Conservation (phyloP, 495 filamentous ascomycete species). For the Monascus purpureus region DNA sequence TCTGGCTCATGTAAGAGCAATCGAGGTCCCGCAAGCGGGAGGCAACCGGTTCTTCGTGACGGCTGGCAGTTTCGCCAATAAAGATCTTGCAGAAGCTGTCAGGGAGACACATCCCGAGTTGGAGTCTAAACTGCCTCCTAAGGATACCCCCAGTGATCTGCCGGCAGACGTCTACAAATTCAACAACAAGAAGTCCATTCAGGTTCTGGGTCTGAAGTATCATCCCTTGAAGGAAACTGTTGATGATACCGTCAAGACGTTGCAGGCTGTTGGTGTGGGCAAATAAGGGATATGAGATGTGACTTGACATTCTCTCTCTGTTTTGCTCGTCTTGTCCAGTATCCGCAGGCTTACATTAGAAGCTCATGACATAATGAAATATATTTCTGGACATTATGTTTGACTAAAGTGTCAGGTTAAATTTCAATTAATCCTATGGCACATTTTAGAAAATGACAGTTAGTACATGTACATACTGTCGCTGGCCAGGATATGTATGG, state of each 20-base stretch:
- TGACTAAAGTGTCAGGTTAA: too few relatives aligned
- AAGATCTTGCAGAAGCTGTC: constrained; percentile 49
- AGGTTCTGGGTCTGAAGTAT: constrained; percentile 47
- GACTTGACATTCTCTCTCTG: background rate
- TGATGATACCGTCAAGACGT: constrained; percentile 39
- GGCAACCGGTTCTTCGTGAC: constrained; percentile 59
- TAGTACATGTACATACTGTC: too few relatives aligned
- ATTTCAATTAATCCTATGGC: too few relatives aligned
- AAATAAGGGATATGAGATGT: constrained; percentile 4
- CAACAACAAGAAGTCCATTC: constrained; percentile 39
- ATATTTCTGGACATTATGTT: too few relatives aligned
- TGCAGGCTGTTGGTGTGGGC: constrained; percentile 31
- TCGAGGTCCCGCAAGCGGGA: constrained; percentile 50
- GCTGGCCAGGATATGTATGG: too few relatives aligned
- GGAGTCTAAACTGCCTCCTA: constrained; percentile 42
- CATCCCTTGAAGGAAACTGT: constrained; percentile 39
- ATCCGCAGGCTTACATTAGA: too few relatives aligned
- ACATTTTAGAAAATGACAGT: too few relatives aligned
- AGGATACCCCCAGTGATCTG: constrained; percentile 25
- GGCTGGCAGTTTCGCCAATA: constrained; percentile 49
- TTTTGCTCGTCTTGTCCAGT: too few relatives aligned
- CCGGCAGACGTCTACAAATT: constrained; percentile 27
- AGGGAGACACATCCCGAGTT: constrained; percentile 52
- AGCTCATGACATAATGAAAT: too few relatives aligned
- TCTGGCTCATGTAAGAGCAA: constrained; percentile 55